A percentile compares a stretch with the other conserved stretches of the same genome.
These are phyloP conservation scores for Bryoerythrophyllum caledonicum DNA, from an alignment of 225 moss, liverwort and hornwort genomes.

Conservation along the genomic window DNA sequence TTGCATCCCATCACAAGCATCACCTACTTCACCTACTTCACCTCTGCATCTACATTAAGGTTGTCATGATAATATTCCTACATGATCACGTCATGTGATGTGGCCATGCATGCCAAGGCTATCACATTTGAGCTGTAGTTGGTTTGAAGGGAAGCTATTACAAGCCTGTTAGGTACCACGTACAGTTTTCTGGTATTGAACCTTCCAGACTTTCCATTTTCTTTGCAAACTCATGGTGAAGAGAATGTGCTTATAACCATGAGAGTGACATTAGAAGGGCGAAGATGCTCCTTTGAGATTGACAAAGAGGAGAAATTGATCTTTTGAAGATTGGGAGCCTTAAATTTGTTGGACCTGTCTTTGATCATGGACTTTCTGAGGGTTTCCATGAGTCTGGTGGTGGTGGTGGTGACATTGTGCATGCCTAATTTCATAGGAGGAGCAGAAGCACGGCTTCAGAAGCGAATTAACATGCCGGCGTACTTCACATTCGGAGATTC, in stretches of 20 bases:
- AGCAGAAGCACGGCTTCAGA: slow-evolving; percentile 18
- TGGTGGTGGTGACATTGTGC: neutral
- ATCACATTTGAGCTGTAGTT: neutral
- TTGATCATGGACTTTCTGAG: slow-evolving; percentile 19
- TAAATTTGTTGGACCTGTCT: neutral
- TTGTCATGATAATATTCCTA: neutral
- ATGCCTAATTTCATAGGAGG: neutral
- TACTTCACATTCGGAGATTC: slow-evolving; percentile 63
- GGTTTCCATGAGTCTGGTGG: neutral
- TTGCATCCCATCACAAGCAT: neutral
- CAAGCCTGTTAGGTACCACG: neutral
- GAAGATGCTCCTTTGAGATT: neutral
- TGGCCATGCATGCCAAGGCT: neutral
- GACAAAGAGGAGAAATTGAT: neutral
- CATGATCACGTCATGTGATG: neutral
- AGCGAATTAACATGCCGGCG: slow-evolving; percentile 26
- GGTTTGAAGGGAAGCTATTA: neutral
- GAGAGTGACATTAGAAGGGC: neutral
- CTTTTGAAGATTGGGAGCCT: neutral
- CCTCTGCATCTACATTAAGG: neutral
- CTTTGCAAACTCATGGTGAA: neutral
- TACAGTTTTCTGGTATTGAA: neutral
- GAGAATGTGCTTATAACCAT: neutral
- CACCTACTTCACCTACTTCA: neutral
- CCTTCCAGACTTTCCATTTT: neutral